phyloP scores from a whole-genome alignment of 2,329 filamentous ascomycete species.

The Botrytis deweyae region DNA sequence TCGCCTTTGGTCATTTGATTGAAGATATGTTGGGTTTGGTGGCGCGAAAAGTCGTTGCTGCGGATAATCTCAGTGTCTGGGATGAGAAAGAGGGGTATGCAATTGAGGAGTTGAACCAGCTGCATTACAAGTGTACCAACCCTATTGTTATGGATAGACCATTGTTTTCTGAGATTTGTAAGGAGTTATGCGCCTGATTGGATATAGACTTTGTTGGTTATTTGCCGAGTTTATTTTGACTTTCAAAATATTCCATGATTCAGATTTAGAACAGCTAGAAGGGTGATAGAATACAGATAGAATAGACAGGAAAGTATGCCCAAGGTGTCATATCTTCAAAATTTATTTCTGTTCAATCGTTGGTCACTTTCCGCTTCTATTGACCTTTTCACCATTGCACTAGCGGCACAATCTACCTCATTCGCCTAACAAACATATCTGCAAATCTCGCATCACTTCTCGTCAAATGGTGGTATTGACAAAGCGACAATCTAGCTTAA shows the following conservation, averaged over 20 bases:
- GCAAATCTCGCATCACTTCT: background rate
- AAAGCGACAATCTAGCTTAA: constrained; percentile 4
- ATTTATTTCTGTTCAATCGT: background rate
- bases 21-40: constrained; percentile 47
- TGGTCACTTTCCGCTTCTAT: background rate
- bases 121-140: constrained; percentile 37
- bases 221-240: background rate
- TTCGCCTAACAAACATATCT: background rate
- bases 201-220: background rate
- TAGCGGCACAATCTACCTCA: background rate
- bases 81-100: constrained; percentile 35
- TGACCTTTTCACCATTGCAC: background rate
- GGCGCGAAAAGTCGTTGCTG: constrained; percentile 24
- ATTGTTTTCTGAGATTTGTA: constrained; percentile 32
- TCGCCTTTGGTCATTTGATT: constrained; percentile 49
- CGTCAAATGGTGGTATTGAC: constrained; percentile 14
- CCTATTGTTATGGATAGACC: constrained; percentile 36
- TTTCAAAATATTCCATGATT: background rate
- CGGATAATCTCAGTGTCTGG: constrained; percentile 25
- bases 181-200: constrained; percentile 16
- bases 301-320: background rate
- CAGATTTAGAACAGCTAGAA: background rate
- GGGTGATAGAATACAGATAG: background rate
- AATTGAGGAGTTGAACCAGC: constrained; percentile 33
- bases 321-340: background rate